Evolutionary conservation across 345 rosid genomes (phyloP).

Genomic region (Gossypium sturtianum): DNA sequence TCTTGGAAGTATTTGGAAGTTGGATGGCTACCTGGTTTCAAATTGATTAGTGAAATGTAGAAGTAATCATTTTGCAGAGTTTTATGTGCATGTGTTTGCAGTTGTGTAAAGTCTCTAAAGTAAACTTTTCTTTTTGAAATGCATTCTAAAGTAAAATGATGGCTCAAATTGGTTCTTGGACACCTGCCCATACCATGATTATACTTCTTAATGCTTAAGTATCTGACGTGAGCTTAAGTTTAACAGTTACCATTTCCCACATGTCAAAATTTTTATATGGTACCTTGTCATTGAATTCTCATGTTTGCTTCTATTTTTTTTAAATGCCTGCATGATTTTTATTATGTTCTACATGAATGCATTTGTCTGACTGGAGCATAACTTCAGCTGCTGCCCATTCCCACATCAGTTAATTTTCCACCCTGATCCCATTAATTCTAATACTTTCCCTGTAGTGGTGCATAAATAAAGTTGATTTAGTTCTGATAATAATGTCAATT

Average conservation of each 20-base stretch:
- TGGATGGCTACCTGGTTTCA: not conserved
- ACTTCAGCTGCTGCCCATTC: not conserved
- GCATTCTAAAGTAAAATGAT: not conserved
- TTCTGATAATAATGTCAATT: not conserved
- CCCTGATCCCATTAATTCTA: not conserved
- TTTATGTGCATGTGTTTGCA: not conserved
- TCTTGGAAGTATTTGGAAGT: not conserved
- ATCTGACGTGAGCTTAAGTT: not conserved
- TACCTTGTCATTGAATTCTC: not conserved
- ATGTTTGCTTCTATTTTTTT: not conserved
- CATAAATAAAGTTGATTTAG: not conserved
- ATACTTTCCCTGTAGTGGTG: not conserved
- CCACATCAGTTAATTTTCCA: not conserved
- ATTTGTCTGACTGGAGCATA: not conserved
- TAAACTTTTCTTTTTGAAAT: not conserved
- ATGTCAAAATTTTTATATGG: not conserved
- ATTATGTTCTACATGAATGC: not conserved
- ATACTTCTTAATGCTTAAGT: not conserved
- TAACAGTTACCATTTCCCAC: not conserved
- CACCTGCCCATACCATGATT: not conserved
- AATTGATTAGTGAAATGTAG: not conserved
- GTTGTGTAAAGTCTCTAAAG: not conserved
- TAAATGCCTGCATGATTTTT: not conserved
- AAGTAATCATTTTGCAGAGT: not conserved
- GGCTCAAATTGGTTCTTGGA: not conserved